These are phyloP conservation scores for Hyphopichia fennica DNA, from an alignment of 1,139 yeast species.

Conservation along the genomic window DNA sequence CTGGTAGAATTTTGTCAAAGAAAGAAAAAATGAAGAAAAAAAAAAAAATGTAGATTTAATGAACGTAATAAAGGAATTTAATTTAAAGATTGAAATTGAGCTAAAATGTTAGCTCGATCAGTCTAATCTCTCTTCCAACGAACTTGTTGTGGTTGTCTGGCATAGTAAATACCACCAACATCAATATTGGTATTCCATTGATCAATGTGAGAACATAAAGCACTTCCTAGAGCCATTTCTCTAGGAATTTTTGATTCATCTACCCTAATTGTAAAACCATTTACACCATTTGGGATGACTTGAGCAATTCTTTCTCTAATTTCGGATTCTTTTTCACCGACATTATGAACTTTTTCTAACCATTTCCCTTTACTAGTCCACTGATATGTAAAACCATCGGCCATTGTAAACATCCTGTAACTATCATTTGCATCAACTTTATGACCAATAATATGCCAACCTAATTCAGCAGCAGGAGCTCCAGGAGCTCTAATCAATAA, in stretches of 20 bases:
- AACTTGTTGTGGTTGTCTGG: conserved; percentile 49
- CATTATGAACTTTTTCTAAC: conserved; percentile 54
- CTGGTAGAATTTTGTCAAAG: background rate
- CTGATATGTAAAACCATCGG: conserved; percentile 60
- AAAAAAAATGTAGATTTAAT: too few relatives aligned
- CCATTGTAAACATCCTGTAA: conserved; percentile 57
- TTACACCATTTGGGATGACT: conserved; percentile 46
- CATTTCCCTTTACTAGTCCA: conserved; percentile 63
- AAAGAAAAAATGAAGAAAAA: background rate
- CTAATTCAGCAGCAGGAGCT: conserved; percentile 52
- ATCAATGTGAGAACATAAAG: conserved; percentile 59
- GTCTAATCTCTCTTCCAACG: conserved; percentile 61
- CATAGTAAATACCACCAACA: conserved; percentile 62
- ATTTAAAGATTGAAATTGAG: background rate
- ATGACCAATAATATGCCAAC: conserved; percentile 64
- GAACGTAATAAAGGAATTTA: background rate
- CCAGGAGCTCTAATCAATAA: conserved; percentile 50
- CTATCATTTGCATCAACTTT: conserved; percentile 62
- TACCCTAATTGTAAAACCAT: conserved; percentile 53
- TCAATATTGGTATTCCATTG: conserved; percentile 65
- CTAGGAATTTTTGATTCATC: conserved; percentile 55
- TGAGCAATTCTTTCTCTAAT: conserved; percentile 59
- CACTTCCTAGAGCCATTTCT: conserved; percentile 59
- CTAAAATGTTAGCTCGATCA: too few relatives aligned
- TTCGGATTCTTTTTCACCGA: conserved; percentile 64